These are phyloP conservation scores for Komagataella pseudopastoris DNA, from an alignment of 805 yeast genomes.

Conservation along the genomic window DNA sequence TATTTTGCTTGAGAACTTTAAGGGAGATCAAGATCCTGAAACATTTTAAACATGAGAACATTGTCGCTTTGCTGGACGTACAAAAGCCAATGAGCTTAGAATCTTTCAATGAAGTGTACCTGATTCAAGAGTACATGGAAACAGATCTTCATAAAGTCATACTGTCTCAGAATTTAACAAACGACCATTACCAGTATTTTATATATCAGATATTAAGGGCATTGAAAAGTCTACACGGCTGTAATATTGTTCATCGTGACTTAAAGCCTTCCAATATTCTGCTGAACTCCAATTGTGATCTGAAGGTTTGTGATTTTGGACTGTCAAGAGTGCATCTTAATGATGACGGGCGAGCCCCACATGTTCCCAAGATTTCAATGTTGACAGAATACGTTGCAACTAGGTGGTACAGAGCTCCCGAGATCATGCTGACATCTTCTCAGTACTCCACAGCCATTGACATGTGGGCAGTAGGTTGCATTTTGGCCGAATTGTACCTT, in stretches of 20 bases:
- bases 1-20: conserved; percentile 57
- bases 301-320: conserved; percentile 73
- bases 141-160: conserved; percentile 58
- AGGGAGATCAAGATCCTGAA: conserved; percentile 56
- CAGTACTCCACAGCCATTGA: conserved; percentile 69
- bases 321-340: conserved; percentile 39
- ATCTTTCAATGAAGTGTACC: conserved; percentile 56
- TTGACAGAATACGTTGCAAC: conserved; percentile 79
- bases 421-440: conserved; percentile 62
- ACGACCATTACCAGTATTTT: conserved; percentile 60
- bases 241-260: conserved; percentile 65
- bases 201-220: conserved; percentile 61
- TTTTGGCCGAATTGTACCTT: conserved; percentile 53
- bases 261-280: conserved; percentile 63
- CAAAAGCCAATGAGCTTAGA: conserved; percentile 49
- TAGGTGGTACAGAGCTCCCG: conserved; percentile 79
- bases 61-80: conserved; percentile 50
- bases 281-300: conserved; percentile 56
- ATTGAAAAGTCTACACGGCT: conserved; percentile 56
- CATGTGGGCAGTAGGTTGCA: conserved; percentile 74
- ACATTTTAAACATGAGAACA: conserved; percentile 63
- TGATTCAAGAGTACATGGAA: conserved; percentile 71
- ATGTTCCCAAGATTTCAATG: conserved; percentile 20
- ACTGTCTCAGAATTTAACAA: conserved; percentile 37
- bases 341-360: not conserved